These are phyloP conservation scores for Gilbertella persicaria DNA, from an alignment of 371 early-diverging fungal genomes.

Conservation along the genomic window DNA sequence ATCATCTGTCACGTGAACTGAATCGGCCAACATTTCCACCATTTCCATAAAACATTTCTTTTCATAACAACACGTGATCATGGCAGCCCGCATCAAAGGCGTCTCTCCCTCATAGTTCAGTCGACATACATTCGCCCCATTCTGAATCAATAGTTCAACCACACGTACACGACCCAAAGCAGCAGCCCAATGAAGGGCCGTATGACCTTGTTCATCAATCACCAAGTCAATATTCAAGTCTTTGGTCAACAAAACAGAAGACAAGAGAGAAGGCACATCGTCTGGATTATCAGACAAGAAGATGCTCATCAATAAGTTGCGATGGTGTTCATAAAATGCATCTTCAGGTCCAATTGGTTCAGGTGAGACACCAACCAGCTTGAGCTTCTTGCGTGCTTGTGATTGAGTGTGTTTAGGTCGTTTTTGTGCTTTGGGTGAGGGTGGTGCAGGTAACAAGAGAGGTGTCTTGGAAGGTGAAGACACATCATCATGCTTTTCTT, in stretches of 20 bases:
- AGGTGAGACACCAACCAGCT: slow-evolving; percentile 3
- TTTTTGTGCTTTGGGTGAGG: slow-evolving; percentile 7
- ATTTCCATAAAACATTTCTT: slow-evolving; percentile 74
- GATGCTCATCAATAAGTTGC: slow-evolving; percentile 69
- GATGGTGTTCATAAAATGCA: slow-evolving; percentile 53
- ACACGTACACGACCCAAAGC: slow-evolving; percentile 73
- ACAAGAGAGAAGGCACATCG: slow-evolving; percentile 57
- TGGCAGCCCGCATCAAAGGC: slow-evolving; percentile 82
- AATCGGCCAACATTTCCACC: slow-evolving; percentile 67
- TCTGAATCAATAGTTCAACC: slow-evolving; percentile 64
- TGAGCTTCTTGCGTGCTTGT: slow-evolving; percentile 1
- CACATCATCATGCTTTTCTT: neutral
- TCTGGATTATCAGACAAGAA: slow-evolving; percentile 68
- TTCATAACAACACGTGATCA: slow-evolving; percentile 86
- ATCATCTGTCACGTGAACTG: slow-evolving; percentile 69
- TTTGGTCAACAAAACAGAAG: slow-evolving; percentile 36
- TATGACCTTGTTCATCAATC: slow-evolving; percentile 84
- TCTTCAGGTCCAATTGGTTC: slow-evolving; percentile 3
- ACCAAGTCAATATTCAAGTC: slow-evolving; percentile 71
- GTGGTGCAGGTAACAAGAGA: slow-evolving; percentile 1
- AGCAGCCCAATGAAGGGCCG: slow-evolving; percentile 87
- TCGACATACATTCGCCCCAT: slow-evolving; percentile 65
- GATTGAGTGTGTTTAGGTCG: neutral
- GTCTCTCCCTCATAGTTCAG: slow-evolving; percentile 79
- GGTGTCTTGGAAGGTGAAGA: neutral